Evolutionary conservation across 2,329 filamentous ascomycete genomes (phyloP).

Genomic region (Xylariaceae sp.): DNA sequence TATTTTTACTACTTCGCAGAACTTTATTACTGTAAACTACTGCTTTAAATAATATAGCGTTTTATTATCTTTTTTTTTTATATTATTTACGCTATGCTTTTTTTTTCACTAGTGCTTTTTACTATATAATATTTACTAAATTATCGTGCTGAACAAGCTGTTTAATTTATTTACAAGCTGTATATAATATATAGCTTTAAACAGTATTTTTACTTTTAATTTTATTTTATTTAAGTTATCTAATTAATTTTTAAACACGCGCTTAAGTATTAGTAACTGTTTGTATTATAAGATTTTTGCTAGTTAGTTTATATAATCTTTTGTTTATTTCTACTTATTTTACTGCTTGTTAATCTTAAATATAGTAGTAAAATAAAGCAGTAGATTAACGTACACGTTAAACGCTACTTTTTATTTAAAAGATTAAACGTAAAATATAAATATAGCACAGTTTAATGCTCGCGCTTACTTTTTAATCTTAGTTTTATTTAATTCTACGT

Average conservation of each 20-base stretch:
- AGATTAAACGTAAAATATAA: background rate
- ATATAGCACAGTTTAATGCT: background rate
- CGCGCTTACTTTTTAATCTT: background rate
- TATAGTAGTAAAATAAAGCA: background rate
- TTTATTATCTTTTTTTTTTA: background rate
- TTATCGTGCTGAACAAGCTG: background rate
- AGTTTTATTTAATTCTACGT: background rate
- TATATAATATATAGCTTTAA: background rate
- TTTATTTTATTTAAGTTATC: background rate
- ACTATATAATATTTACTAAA: background rate
- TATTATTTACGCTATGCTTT: background rate
- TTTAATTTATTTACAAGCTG: background rate
- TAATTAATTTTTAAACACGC: background rate
- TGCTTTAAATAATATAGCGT: background rate
- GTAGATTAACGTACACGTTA: background rate
- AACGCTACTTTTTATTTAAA: background rate
- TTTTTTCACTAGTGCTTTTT: background rate
- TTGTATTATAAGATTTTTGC: too few species aligned
- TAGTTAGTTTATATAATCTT: too few species aligned
- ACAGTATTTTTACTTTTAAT: background rate
- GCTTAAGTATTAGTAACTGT: too few species aligned
- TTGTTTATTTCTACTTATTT: background rate
- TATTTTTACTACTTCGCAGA: background rate
- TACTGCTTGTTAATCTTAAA: background rate
- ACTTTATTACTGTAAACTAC: background rate